Conservation (phyloP, 768 basidiomycete species). For the Mrakia blollopis region DNA sequence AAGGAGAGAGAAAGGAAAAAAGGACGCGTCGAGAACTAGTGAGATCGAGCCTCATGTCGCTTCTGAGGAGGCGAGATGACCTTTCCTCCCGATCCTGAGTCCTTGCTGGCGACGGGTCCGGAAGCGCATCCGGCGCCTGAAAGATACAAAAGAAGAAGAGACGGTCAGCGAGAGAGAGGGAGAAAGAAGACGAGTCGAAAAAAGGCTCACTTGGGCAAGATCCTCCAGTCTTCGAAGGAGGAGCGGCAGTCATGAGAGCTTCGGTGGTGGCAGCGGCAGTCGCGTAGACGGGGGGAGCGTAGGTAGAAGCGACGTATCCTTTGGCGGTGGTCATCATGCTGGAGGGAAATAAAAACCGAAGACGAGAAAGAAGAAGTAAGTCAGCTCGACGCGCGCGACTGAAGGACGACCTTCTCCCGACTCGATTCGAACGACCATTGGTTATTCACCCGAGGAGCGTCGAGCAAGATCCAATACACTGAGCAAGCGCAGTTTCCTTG, state of each 20-base stretch:
- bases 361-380: background rate
- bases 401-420: background rate
- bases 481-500: background rate
- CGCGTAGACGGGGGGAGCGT: background rate
- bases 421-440: background rate
- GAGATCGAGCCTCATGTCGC: background rate
- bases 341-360: background rate
- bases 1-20: background rate
- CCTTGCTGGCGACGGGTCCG: background rate
- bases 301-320: background rate
- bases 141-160: background rate
- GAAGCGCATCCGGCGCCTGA: background rate
- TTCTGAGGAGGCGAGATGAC: background rate
- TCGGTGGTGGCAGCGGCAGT: background rate
- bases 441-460: background rate
- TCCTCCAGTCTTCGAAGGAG: background rate
- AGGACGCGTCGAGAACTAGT: background rate
- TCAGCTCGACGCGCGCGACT: background rate
- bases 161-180: background rate
- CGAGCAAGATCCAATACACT: background rate
- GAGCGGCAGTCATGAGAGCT: background rate
- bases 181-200: background rate
- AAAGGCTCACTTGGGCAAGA: background rate
- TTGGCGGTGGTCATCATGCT: slow-evolving; percentile 11
- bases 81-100: background rate